phyloP scores from a whole-genome alignment of 345 rosid genomes.

The Syzygium jambos region DNA sequence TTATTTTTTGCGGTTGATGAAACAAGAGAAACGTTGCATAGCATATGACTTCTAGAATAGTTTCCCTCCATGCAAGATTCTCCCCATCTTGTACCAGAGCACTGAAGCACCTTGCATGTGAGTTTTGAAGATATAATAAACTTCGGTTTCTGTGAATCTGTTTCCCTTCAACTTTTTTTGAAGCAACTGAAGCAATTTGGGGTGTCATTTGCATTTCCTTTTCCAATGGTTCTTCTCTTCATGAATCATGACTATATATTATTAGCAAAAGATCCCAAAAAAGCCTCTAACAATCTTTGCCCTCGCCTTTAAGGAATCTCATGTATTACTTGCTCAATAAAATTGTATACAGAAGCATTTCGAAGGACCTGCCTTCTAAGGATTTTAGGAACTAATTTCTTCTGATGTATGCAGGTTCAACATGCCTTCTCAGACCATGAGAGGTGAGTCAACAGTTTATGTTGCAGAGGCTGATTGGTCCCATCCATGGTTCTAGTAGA shows the following conservation, averaged over 20 bases:
- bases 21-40: neutral
- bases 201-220: neutral
- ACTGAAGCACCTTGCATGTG: neutral
- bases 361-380: neutral
- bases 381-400: neutral
- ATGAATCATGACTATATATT: neutral
- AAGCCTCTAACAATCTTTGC: neutral
- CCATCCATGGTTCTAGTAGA: neutral
- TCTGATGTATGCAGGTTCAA: slow-evolving; percentile 34
- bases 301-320: neutral
- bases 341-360: neutral
- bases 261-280: neutral
- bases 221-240: neutral
- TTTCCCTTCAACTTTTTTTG: neutral
- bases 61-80: neutral
- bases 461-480: neutral
- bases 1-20: neutral
- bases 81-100: neutral
- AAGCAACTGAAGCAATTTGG: neutral
- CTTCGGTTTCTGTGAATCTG: neutral
- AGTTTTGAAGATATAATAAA: neutral
- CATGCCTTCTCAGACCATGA: slow-evolving; percentile 54
- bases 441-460: slow-evolving; percentile 25
- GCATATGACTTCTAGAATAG: neutral
- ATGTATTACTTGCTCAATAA: neutral